These are phyloP conservation scores for Nidula microcarpa DNA, from an alignment of 768 basidiomycete species.

Conservation along the genomic window DNA sequence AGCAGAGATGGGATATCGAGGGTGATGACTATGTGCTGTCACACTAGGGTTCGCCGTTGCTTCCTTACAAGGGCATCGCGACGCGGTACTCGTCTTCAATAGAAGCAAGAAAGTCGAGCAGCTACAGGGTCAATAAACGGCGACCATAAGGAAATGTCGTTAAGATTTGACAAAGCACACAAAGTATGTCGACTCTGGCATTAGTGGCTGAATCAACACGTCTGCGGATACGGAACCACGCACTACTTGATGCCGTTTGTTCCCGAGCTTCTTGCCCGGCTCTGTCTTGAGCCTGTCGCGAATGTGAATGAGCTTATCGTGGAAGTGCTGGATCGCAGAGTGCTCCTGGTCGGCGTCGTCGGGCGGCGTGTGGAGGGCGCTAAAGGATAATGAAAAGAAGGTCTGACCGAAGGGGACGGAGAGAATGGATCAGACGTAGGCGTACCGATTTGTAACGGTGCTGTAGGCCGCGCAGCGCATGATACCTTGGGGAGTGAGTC, in stretches of 20 bases:
- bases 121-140: constrained; percentile 32
- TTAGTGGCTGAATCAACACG: background rate
- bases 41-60: background rate
- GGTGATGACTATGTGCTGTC: background rate
- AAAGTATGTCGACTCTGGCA: background rate
- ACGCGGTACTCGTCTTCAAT: constrained; percentile 51
- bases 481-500: constrained; percentile 34
- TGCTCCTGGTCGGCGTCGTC: constrained; percentile 37
- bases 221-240: constrained; percentile 3
- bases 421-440: background rate
- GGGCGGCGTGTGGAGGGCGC: constrained; percentile 43
- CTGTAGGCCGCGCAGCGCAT: constrained; percentile 71
- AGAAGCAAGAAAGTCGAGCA: constrained; percentile 58
- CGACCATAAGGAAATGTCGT: background rate
- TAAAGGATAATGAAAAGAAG: constrained; percentile 12
- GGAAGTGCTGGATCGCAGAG: constrained; percentile 78
- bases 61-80: background rate
- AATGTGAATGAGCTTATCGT: constrained; percentile 82
- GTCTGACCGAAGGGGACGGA: constrained; percentile 8
- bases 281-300: constrained; percentile 74
- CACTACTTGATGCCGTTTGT: constrained; percentile 71
- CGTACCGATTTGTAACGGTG: constrained; percentile 46
- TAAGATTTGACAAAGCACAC: background rate
- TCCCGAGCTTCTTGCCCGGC: constrained; percentile 63
- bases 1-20: background rate